Base-by-base conservation (phyloP, 2,329 filamentous ascomycete genomes). In the Calycina herbarum region DNA sequence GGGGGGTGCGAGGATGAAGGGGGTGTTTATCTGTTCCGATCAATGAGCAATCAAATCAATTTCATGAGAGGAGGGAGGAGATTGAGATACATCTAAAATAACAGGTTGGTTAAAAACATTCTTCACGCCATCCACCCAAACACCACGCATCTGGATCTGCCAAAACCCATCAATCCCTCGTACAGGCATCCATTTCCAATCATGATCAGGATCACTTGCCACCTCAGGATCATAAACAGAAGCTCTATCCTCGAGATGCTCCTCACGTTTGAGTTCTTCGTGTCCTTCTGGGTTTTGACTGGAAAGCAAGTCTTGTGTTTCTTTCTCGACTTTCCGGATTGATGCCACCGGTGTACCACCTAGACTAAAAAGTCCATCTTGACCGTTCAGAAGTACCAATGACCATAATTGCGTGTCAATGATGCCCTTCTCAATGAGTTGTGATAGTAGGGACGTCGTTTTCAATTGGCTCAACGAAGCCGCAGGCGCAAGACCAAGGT, bases 81-180 rank as follows among this genome's bases (percentile, higher is more conserved):
- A 3, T 3, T 13, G 1, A 24, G 31, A 3, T 62, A 70, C 70
- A 59, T 72, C 70, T n/a, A 72, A 62, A 8, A 71, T 63, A 38
- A 65, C 64, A 4, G 64, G 69, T 31, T 72, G 69, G 20, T 68
- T 68, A 2, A 66, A 56, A 3, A 72, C 20, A 2, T 68, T 56
- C 40, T 71, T 71, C 11, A 60, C 63, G 1, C 66, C 66, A n/a
- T 70, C 66, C 8, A 69, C 29, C 68, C 67, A 72, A 1, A 72
- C 60, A 6, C 69, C 69, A 60, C 64, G 63, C 67, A 72, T 66
- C 0, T 68, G 48, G 3, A 70, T 67, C 64, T 72, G 69, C 70
- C 70, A 71, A 38, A 68, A 73, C 8, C 70, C 70, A 59, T 71
- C 71, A n/a, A 68, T 66, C 4, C 70, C 71, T 27, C 67, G 68